phyloP scores from a whole-genome alignment of 257 asterid species.

The Nemophila menziesii region DNA sequence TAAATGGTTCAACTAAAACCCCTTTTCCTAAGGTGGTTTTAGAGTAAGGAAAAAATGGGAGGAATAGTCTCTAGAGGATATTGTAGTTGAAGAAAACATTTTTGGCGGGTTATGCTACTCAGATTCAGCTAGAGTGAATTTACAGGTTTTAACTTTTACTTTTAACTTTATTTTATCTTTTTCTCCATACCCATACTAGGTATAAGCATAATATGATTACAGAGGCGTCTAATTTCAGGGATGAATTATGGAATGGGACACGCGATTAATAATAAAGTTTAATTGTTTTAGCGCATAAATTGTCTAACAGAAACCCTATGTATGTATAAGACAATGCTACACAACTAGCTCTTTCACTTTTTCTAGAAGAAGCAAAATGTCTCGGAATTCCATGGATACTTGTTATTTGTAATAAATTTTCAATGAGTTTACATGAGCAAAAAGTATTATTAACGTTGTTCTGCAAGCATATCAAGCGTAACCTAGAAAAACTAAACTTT shows the following conservation, averaged over 20 bases:
- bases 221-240: slow-evolving; percentile 88
- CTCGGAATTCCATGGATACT: slow-evolving; percentile 94
- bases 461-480: slow-evolving; percentile 79
- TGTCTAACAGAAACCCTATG: slow-evolving; percentile 83
- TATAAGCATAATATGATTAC: slow-evolving; percentile 63
- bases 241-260: slow-evolving; percentile 92
- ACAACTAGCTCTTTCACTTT: slow-evolving; percentile 59
- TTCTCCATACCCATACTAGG: too few relatives aligned
- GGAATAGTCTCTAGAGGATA: slow-evolving; percentile 39
- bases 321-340: slow-evolving; percentile 38
- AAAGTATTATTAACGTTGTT: slow-evolving; percentile 54
- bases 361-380: slow-evolving; percentile 84
- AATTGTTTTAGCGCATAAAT: slow-evolving; percentile 87
- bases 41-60: slow-evolving; percentile 41
- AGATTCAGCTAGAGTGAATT: slow-evolving; percentile 72
- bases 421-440: slow-evolving; percentile 95
- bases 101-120: slow-evolving; percentile 88
- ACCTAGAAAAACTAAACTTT: slow-evolving; percentile 56
- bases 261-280: slow-evolving; percentile 82
- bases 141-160: slow-evolving; percentile 72
- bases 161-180: too few relatives aligned
- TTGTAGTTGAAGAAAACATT: slow-evolving; percentile 67
- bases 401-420: slow-evolving; percentile 82
- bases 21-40: slow-evolving; percentile 77
- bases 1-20: slow-evolving; percentile 92